phyloP scores from a whole-genome alignment of 1,139 yeast species.

The Zygosaccharomyces sapae region DNA sequence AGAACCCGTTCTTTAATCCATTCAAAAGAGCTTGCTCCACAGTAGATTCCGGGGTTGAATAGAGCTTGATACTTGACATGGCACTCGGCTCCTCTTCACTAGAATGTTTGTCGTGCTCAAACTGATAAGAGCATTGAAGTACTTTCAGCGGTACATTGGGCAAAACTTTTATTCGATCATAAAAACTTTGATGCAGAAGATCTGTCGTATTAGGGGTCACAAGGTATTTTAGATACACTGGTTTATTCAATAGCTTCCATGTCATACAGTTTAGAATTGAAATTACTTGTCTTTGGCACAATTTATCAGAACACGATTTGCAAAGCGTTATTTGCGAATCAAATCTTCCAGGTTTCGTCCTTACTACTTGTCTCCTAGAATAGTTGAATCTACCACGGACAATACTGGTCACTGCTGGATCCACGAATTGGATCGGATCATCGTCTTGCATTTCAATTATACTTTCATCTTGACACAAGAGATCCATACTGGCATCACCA shows the following conservation, averaged over 20 bases:
- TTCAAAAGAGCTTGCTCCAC: slow-evolving; percentile 46
- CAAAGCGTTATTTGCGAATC: slow-evolving; percentile 70
- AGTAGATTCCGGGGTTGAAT: slow-evolving; percentile 3
- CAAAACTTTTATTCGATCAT: slow-evolving; percentile 33
- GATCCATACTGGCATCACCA: slow-evolving; percentile 79
- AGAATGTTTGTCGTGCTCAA: slow-evolving; percentile 25
- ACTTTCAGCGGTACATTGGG: slow-evolving; percentile 13
- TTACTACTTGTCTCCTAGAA: slow-evolving; percentile 53
- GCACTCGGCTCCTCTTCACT: slow-evolving; percentile 30
- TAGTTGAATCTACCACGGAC: slow-evolving; percentile 68
- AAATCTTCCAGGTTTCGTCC: slow-evolving; percentile 87
- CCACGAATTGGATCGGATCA: slow-evolving; percentile 33
- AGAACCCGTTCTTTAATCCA: slow-evolving; percentile 53
- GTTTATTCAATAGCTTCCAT: slow-evolving; percentile 40
- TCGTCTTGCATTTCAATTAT: slow-evolving; percentile 32
- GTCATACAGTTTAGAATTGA: slow-evolving; percentile 57
- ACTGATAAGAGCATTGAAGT: slow-evolving; percentile 13
- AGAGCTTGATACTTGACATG: slow-evolving; percentile 21
- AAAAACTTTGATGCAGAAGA: slow-evolving; percentile 55
- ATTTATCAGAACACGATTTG: slow-evolving; percentile 85
- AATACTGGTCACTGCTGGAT: slow-evolving; percentile 25
- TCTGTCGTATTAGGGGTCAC: slow-evolving; percentile 44
- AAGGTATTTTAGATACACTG: slow-evolving; percentile 49
- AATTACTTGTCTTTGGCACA: slow-evolving; percentile 57
- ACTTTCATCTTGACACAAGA: slow-evolving; percentile 29